Percentiles rank a stretch among this genome's conserved stretches.
These are phyloP conservation scores for Suillus subalutaceus DNA, from an alignment of 768 basidiomycete species.

Conservation along the genomic window DNA sequence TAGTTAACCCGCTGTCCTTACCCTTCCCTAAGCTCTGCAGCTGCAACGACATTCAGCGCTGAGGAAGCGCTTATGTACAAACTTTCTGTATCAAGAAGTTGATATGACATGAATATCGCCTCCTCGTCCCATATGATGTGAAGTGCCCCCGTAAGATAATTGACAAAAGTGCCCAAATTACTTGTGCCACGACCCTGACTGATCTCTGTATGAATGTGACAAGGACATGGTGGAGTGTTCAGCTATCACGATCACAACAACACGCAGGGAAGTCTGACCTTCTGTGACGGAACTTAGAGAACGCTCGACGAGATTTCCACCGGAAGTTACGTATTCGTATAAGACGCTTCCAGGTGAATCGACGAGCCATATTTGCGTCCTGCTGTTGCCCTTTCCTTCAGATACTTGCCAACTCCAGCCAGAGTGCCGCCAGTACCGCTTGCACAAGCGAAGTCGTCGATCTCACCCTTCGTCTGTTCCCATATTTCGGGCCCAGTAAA, in stretches of 20 bases:
- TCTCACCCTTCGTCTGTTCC: slow-evolving; percentile 76
- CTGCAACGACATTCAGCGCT: slow-evolving; percentile 93
- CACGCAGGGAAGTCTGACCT: slow-evolving; percentile 47
- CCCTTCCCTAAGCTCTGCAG: slow-evolving; percentile 87
- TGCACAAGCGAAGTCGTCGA: slow-evolving; percentile 92
- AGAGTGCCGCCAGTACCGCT: slow-evolving; percentile 97
- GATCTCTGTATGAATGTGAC: slow-evolving; percentile 62
- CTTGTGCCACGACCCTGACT: slow-evolving; percentile 95
- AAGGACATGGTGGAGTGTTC: neutral
- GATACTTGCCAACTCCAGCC: slow-evolving; percentile 83
- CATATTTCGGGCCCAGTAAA: slow-evolving; percentile 97
- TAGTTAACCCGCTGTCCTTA: slow-evolving; percentile 19
- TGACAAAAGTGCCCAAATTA: slow-evolving; percentile 84
- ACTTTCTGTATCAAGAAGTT: slow-evolving; percentile 88
- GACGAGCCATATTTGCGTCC: slow-evolving; percentile 89
- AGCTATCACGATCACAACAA: slow-evolving; percentile 3
- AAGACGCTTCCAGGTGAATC: slow-evolving; percentile 97
- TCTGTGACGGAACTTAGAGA: slow-evolving; percentile 90
- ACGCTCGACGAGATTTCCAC: slow-evolving; percentile 75
- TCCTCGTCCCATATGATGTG: slow-evolving; percentile 87
- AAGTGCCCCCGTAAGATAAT: slow-evolving; percentile 79
- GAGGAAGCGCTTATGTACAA: slow-evolving; percentile 93
- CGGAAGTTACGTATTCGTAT: slow-evolving; percentile 78
- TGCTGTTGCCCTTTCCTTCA: slow-evolving; percentile 80
- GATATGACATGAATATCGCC: slow-evolving; percentile 91